Evolutionary conservation across 345 rosid species (phyloP).

Genomic region (Acer saccharum): DNA sequence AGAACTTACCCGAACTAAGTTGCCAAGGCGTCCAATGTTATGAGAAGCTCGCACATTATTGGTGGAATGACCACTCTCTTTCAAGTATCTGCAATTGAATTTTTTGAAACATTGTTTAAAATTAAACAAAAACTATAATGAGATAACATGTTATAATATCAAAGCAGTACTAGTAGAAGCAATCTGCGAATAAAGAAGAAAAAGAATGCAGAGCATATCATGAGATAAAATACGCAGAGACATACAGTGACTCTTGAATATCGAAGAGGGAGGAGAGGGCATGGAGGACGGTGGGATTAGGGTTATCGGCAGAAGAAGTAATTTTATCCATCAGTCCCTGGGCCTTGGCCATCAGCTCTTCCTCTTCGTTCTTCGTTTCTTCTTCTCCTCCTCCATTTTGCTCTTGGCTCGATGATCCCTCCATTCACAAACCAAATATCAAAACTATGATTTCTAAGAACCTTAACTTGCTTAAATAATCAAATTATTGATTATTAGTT

Average conservation of each 20-base stretch:
- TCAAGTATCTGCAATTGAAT: constrained; percentile 49
- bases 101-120: no score
- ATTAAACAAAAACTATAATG: no score
- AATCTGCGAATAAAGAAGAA: not conserved
- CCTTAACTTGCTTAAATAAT: not conserved
- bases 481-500: not conserved
- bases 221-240: constrained; percentile 13
- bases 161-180: not conserved
- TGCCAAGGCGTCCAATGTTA: constrained; percentile 77
- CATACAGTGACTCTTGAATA: constrained; percentile 84
- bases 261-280: constrained; percentile 85
- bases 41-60: constrained; percentile 75
- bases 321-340: constrained; percentile 77
- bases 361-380: constrained; percentile 55
- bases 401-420: constrained; percentile 22
- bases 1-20: constrained; percentile 62
- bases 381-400: constrained; percentile 36
- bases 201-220: not conserved
- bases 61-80: constrained; percentile 50
- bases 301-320: constrained; percentile 73
- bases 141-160: not conserved
- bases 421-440: constrained; percentile 23
- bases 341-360: constrained; percentile 66
- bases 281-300: constrained; percentile 72
- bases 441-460: not conserved